Conservation (phyloP, 2,329 filamentous ascomycete genomes). For the Aspergillus brunneoviolaceus region DNA sequence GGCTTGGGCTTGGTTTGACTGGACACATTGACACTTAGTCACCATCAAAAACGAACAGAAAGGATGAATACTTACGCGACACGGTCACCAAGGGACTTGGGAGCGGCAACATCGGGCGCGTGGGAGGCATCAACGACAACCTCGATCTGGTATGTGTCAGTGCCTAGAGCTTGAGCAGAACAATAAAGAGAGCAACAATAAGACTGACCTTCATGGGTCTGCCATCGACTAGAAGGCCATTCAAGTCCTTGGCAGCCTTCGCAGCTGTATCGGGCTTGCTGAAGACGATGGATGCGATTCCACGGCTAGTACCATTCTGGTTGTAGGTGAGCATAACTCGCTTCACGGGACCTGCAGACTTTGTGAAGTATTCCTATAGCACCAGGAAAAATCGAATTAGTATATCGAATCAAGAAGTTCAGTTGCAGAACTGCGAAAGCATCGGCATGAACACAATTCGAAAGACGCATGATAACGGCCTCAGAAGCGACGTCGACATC, state of each 20-base stretch:
- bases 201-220: constrained; percentile 78
- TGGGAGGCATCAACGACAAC: constrained; percentile 78
- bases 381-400: constrained; percentile 48
- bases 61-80: constrained; percentile 60
- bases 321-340: constrained; percentile 89
- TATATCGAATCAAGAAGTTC: constrained; percentile 36
- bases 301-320: constrained; percentile 85
- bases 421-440: constrained; percentile 23
- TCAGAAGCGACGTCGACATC: constrained; percentile 25
- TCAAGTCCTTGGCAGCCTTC: constrained; percentile 79
- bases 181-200: background rate
- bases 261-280: constrained; percentile 74
- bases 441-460: constrained; percentile 26
- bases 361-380: constrained; percentile 91
- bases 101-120: constrained; percentile 64
- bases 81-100: constrained; percentile 80
- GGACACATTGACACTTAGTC: constrained; percentile 25
- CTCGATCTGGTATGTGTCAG: constrained; percentile 65
- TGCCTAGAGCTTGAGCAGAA: background rate
- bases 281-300: constrained; percentile 89
- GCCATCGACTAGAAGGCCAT: constrained; percentile 86
- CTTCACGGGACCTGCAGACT: constrained; percentile 86
- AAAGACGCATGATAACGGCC: constrained; percentile 26
- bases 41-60: background rate
- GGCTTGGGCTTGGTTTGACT: constrained; percentile 69